A percentile compares a stretch with the other conserved stretches of the same genome.
These are phyloP conservation scores for Macrocystidia cucumis DNA, from an alignment of 1,284 basidiomycete species.

Conservation along the genomic window DNA sequence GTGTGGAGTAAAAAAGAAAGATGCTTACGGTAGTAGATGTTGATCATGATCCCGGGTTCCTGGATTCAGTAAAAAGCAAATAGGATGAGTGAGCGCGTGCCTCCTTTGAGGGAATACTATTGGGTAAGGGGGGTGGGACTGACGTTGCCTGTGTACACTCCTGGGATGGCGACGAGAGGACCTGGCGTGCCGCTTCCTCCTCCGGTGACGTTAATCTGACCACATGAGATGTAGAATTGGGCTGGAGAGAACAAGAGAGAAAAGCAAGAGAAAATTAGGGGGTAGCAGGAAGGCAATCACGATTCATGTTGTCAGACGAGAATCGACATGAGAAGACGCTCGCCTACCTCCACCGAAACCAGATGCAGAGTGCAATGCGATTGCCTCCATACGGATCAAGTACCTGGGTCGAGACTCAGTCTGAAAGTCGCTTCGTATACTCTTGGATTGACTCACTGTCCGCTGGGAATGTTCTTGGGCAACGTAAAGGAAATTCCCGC, in stretches of 20 bases:
- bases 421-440: background rate
- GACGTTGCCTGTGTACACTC: slow-evolving; percentile 24
- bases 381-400: slow-evolving; percentile 38
- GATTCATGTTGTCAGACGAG: too few relatives aligned
- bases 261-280: too few relatives aligned
- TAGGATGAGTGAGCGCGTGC: too few relatives aligned
- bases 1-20: background rate
- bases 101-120: background rate
- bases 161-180: slow-evolving; percentile 26
- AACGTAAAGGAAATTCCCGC: slow-evolving; percentile 32
- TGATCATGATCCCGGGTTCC: slow-evolving; percentile 29
- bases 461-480: slow-evolving; percentile 33
- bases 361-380: slow-evolving; percentile 31
- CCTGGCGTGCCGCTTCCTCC: slow-evolving; percentile 24
- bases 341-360: slow-evolving; percentile 25
- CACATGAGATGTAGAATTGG: slow-evolving; percentile 27
- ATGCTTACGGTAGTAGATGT: slow-evolving; percentile 27
- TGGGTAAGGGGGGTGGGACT: slow-evolving; percentile 3
- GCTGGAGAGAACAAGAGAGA: slow-evolving; percentile 10
- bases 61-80: slow-evolving; percentile 9
- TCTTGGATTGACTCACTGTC: slow-evolving; percentile 25
- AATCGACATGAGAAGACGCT: too few relatives aligned
- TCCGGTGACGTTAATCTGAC: slow-evolving; percentile 24
- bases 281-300: too few relatives aligned
- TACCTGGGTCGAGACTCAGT: slow-evolving; percentile 9